Base-by-base conservation (phyloP, 2,329 filamentous ascomycete genomes). In the Lachnellula cervina region DNA sequence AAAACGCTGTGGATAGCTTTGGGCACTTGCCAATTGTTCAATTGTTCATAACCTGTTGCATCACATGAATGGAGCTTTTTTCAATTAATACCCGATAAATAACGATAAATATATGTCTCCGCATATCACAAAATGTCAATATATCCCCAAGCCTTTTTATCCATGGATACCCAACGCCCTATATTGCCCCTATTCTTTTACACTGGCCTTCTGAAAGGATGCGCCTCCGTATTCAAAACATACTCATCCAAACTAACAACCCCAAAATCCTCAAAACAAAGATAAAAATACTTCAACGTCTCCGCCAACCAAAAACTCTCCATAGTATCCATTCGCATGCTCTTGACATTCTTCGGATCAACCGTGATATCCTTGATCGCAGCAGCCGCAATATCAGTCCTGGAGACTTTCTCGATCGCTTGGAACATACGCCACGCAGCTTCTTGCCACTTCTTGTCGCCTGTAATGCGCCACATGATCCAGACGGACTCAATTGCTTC, bases 401-500 rank as follows among this genome's bases (percentile, higher is more conserved):
- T 68, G 2, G 72, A 73, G 49, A 71, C 69, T 34, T 70, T 73
- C 25, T 76, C 73, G 35, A 79, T 74, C 38, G 69, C 73, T 47
- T 73, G 66, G 59, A 78, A 79, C 76, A 79, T 79, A 34, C 72
- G 70, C 76, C 76, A 79, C 3, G 75, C 76, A 1, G 70, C 70
- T 38, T 78, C 74, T 43, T 73, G 71, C 51, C 74, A 70, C 14
- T 66, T 55, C 35, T 54, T 25, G 28, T 67, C 64, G 2, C 65
- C 68, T 1, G 67, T 69, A 19, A 70, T 64, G 9, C 68, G 62
- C 43, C 62, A 69, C 76, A 87, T 80, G 66, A 86, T 79, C 70
- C 83, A 87, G 11, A 88, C 82, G 9, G 80, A 84, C 68, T 87
- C 84, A 52, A 87, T 86, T 5, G 83, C 83, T 69, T 87, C 84